A percentile compares a stretch with the other conserved stretches of the same genome.
Conservation (phyloP, 805 yeast genomes). For the Metschnikowia gelsemii region DNA sequence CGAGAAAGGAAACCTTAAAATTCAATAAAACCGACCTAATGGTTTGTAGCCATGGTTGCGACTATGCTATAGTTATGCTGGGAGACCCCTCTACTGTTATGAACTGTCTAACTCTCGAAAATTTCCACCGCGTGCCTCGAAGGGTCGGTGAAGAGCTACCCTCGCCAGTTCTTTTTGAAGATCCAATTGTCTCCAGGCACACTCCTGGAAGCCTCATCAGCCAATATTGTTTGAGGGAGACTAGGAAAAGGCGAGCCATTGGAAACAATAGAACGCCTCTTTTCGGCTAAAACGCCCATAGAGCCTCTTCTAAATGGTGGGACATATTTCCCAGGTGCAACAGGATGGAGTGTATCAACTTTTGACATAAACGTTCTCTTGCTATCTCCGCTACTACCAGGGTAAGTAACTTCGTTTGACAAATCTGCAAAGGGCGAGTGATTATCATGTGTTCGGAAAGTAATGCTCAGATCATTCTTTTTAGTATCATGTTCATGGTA, state of each 20-base stretch:
- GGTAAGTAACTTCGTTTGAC: not conserved
- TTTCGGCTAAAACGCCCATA: conserved; percentile 15
- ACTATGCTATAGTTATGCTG: not conserved
- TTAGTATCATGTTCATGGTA: conserved; percentile 10
- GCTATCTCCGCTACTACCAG: conserved; percentile 17
- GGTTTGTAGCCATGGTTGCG: not conserved
- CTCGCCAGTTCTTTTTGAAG: conserved; percentile 18
- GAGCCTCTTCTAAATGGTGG: conserved; percentile 72
- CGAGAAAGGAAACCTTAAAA: too few relatives aligned
- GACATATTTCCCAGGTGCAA: conserved; percentile 52
- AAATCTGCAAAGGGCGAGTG: conserved; percentile 1
- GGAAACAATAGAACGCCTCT: conserved; percentile 15
- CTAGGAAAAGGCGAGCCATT: conserved; percentile 12
- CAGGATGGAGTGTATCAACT: conserved; percentile 4
- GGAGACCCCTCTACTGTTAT: too few relatives aligned
- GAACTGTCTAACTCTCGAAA: too few relatives aligned
- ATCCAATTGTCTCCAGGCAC: conserved; percentile 21
- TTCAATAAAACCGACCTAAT: not conserved
- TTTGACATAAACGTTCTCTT: conserved; percentile 3
- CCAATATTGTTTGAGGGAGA: conserved; percentile 14
- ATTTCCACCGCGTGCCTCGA: not conserved
- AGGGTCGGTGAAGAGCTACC: not conserved
- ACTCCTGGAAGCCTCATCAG: conserved; percentile 16
- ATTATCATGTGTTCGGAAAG: not conserved
- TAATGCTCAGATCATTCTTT: not conserved